phyloP scores from a whole-genome alignment of 2,329 filamentous ascomycete species.

The Akanthomyces muscarius region DNA sequence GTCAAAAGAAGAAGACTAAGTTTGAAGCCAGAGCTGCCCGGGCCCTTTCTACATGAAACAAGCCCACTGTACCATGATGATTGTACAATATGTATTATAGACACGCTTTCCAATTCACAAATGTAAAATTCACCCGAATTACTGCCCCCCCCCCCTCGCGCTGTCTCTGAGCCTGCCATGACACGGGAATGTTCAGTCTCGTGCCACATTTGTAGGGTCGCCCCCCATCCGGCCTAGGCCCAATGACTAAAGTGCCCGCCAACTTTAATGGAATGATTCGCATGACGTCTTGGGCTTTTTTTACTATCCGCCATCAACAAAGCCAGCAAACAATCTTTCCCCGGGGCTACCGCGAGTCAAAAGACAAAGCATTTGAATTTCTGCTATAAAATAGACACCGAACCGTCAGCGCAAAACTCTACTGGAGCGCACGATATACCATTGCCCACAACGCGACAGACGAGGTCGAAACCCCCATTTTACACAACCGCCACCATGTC shows the following conservation, averaged over 20 bases:
- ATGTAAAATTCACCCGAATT: no score
- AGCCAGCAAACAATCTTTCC: background rate
- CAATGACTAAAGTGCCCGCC: background rate
- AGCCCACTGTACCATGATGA: background rate
- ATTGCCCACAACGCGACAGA: background rate
- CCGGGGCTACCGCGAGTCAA: background rate
- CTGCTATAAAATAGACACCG: background rate
- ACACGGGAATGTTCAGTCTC: background rate
- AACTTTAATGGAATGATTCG: background rate
- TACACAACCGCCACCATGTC: constrained; percentile 26
- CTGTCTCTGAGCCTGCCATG: background rate
- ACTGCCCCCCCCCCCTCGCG: background rate
- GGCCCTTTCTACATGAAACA: constrained; percentile 4
- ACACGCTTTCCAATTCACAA: background rate
- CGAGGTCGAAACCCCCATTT: background rate
- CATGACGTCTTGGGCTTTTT: background rate
- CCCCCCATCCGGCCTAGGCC: background rate
- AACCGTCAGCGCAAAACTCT: background rate
- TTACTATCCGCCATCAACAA: background rate
- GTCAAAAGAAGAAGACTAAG: constrained; percentile 42
- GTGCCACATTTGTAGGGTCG: background rate
- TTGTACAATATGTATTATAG: constrained; percentile 6
- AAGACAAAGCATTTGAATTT: background rate
- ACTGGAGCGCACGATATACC: background rate
- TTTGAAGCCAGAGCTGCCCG: constrained; percentile 26